phyloP scores from a whole-genome alignment of 2,329 filamentous ascomycete species.

The Spiromastix sp. region DNA sequence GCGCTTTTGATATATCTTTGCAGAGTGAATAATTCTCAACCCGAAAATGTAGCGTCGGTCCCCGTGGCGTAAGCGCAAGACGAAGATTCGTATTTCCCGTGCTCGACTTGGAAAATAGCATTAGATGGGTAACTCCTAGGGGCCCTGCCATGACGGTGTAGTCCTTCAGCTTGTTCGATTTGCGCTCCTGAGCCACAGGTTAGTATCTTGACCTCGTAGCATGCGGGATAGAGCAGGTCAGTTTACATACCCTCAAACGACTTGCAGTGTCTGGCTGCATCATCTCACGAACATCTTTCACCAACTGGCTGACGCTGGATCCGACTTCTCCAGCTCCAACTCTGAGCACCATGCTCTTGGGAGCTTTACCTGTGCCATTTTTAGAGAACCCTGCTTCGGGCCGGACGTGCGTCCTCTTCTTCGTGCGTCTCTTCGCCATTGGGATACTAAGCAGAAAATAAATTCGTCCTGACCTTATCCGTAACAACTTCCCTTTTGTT shows the following conservation, averaged over 20 bases:
- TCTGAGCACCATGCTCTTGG: constrained; percentile 97
- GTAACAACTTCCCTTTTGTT: constrained; percentile 1
- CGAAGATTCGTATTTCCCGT: constrained; percentile 88
- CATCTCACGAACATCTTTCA: constrained; percentile 79
- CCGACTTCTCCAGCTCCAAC: constrained; percentile 92
- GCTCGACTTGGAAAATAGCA: constrained; percentile 84
- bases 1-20: constrained; percentile 76
- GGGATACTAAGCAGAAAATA: no score
- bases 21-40: constrained; percentile 91
- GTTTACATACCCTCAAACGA: constrained; percentile 54
- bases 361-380: constrained; percentile 47
- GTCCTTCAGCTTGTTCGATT: constrained; percentile 78
- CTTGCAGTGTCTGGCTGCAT: constrained; percentile 94
- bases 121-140: constrained; percentile 80
- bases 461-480: no score
- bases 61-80: constrained; percentile 75
- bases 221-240: background rate
- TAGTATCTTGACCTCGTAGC: no score
- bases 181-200: constrained; percentile 50
- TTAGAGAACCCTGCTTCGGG: constrained; percentile 48
- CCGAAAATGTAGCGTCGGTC: constrained; percentile 86
- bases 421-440: constrained; percentile 74
- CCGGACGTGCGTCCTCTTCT: constrained; percentile 79
- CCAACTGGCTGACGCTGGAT: constrained; percentile 80
- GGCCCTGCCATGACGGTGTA: constrained; percentile 94